Percentiles rank a stretch among this genome's conserved stretches.
These are phyloP conservation scores for Biscutella laevigata DNA, from an alignment of 441 rosid genomes.

Conservation along the genomic window DNA sequence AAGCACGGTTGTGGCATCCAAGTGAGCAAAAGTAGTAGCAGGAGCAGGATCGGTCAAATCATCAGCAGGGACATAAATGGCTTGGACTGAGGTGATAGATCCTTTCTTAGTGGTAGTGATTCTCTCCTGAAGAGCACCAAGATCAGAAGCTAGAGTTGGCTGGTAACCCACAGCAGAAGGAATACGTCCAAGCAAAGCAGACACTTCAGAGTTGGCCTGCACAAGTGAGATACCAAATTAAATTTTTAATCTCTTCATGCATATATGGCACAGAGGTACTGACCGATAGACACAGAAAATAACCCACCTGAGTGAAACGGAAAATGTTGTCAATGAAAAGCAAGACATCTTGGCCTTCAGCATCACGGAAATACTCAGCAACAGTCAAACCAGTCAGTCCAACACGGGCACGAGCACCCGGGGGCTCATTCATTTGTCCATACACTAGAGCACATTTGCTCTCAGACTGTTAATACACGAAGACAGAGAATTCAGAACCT, in stretches of 20 bases:
- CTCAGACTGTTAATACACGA: conserved; percentile 43
- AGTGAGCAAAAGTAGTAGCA: conserved; percentile 95
- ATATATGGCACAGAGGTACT: neutral
- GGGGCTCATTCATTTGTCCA: conserved; percentile 99
- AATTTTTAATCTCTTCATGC: no score
- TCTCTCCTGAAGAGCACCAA: conserved; percentile 97
- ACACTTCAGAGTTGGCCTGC: conserved; percentile 96
- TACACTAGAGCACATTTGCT: conserved; percentile 99
- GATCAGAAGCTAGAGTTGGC: conserved; percentile 96
- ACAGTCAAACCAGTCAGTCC: conserved; percentile 94
- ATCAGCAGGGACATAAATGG: conserved; percentile 97
- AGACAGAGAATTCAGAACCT: neutral
- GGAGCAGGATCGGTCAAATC: conserved; percentile 99
- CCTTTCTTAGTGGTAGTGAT: conserved; percentile 97
- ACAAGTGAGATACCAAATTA: neutral
- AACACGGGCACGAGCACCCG: conserved; percentile 99
- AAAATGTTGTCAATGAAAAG: conserved; percentile 92
- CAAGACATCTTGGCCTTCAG: conserved; percentile 96
- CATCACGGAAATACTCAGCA: conserved; percentile 98
- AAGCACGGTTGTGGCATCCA: conserved; percentile 97
- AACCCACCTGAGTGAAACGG: conserved; percentile 81
- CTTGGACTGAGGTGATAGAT: conserved; percentile 94
- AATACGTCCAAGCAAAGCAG: conserved; percentile 97
- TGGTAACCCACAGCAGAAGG: conserved; percentile 99
- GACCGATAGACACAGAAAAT: neutral